These are phyloP conservation scores for Kuraishia ogatae DNA, from an alignment of 805 yeast species.

Conservation along the genomic window DNA sequence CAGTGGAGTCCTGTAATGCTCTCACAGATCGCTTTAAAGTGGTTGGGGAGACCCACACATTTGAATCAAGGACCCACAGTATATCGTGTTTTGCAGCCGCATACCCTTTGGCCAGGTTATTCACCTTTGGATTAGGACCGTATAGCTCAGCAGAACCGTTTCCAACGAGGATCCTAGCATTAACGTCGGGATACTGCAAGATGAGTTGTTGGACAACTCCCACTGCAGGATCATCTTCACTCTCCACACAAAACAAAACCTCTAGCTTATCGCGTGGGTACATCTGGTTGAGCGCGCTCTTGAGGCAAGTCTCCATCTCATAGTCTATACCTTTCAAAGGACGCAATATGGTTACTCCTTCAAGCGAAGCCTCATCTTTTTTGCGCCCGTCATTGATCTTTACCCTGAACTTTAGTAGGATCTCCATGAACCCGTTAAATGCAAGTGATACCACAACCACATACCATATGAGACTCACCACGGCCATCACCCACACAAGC, in stretches of 20 bases:
- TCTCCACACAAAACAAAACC: conserved; percentile 70
- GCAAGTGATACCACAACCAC: conserved; percentile 18
- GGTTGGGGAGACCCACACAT: conserved; percentile 68
- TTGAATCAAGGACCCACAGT: conserved; percentile 80
- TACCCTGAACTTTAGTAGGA: conserved; percentile 13
- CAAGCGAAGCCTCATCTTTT: conserved; percentile 28
- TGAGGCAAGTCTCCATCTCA: conserved; percentile 59
- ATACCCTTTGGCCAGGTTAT: conserved; percentile 80
- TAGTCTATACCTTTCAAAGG: conserved; percentile 84
- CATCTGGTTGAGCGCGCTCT: conserved; percentile 57
- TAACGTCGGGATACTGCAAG: conserved; percentile 42
- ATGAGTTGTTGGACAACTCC: conserved; percentile 44
- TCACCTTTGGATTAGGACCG: conserved; percentile 88
- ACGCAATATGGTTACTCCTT: conserved; percentile 69
- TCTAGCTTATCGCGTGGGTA: conserved; percentile 57
- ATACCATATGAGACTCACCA: conserved; percentile 17
- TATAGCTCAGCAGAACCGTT: conserved; percentile 32
- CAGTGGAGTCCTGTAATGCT: conserved; percentile 37
- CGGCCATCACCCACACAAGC: conserved; percentile 6
- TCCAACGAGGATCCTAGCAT: conserved; percentile 52
- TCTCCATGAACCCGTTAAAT: conserved; percentile 19
- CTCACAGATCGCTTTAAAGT: conserved; percentile 57
- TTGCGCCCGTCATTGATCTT: conserved; percentile 11
- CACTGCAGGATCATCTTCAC: conserved; percentile 53
- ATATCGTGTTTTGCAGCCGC: conserved; percentile 58